Conservation (phyloP, 495 filamentous ascomycete species). For the Penicillium diatomitis region DNA sequence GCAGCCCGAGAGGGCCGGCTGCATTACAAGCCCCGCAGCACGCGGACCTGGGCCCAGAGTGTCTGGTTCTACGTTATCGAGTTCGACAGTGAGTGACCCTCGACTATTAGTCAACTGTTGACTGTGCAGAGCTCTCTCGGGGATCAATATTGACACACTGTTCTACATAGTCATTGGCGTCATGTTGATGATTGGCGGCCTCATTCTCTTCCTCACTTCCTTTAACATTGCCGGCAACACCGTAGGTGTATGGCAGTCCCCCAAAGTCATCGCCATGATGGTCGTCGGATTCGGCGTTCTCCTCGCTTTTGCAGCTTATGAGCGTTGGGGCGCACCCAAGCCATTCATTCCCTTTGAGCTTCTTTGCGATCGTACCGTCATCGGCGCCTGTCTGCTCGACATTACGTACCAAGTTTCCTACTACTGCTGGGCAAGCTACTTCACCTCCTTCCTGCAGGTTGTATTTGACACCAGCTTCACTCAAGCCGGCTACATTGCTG, state of each 20-base stretch:
- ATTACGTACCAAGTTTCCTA: constrained; percentile 47
- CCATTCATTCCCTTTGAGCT: constrained; percentile 52
- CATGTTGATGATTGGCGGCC: constrained; percentile 44
- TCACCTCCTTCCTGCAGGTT: constrained; percentile 59
- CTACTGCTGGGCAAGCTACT: constrained; percentile 48
- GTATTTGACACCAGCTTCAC: constrained; percentile 50
- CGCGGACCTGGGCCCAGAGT: constrained; percentile 30
- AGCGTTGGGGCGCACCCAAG: constrained; percentile 42
- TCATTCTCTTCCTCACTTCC: constrained; percentile 52
- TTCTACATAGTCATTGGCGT: constrained; percentile 37
- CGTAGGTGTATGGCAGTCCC: constrained; percentile 37
- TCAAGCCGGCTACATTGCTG: constrained; percentile 46
- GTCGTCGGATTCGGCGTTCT: constrained; percentile 47
- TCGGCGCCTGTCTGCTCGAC: constrained; percentile 51
- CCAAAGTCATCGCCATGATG: constrained; percentile 47
- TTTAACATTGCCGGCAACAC: constrained; percentile 44
- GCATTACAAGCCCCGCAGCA: constrained; percentile 20
- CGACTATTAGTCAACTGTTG: no score
- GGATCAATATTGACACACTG: neutral
- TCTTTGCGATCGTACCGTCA: constrained; percentile 52
- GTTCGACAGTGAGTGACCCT: constrained; percentile 40
- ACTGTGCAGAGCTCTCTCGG: neutral
- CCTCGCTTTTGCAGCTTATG: constrained; percentile 46
- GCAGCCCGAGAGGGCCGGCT: constrained; percentile 34
- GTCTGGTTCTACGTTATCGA: constrained; percentile 46